These are phyloP conservation scores for Jamesozyma hellenica DNA, from an alignment of 805 yeast species.

Conservation along the genomic window DNA sequence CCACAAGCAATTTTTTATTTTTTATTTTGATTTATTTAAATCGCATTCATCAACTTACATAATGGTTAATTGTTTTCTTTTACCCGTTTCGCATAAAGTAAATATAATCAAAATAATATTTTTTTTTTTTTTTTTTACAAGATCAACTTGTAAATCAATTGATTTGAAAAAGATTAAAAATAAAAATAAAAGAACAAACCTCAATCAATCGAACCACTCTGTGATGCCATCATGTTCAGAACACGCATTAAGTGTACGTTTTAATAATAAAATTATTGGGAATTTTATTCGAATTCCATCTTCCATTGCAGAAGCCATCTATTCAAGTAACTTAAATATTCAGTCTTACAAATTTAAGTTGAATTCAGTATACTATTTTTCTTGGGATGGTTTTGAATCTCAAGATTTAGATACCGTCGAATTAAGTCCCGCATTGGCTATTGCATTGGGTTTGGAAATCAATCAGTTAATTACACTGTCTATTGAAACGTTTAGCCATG, in stretches of 20 bases:
- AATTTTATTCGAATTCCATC: conserved; percentile 25
- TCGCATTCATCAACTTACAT: no score
- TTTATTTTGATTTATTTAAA: no score
- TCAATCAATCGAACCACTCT: no score
- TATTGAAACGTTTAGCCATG: conserved; percentile 9
- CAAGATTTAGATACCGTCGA: conserved; percentile 10
- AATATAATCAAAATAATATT: no score
- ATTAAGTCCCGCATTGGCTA: conserved; percentile 21
- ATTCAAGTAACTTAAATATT: conserved; percentile 2
- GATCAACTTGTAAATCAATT: no score
- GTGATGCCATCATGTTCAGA: neutral
- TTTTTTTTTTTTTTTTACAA: no score
- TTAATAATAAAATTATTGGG: conserved; percentile 16
- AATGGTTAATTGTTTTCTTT: neutral
- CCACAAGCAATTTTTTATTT: neutral
- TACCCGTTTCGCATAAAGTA: neutral
- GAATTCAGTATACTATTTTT: conserved; percentile 1
- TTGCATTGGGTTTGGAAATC: neutral
- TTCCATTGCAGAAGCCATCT: conserved; percentile 4
- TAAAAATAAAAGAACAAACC: no score
- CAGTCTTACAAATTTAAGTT: conserved; percentile 7
- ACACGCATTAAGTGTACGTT: neutral
- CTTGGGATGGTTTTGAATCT: conserved; percentile 13
- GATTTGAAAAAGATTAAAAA: no score
- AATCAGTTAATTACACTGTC: conserved; percentile 6